A percentile compares a stretch with the other conserved stretches of the same genome.
phyloP scores from a whole-genome alignment of 345 rosid genomes.

The Dipteronia sinensis region DNA sequence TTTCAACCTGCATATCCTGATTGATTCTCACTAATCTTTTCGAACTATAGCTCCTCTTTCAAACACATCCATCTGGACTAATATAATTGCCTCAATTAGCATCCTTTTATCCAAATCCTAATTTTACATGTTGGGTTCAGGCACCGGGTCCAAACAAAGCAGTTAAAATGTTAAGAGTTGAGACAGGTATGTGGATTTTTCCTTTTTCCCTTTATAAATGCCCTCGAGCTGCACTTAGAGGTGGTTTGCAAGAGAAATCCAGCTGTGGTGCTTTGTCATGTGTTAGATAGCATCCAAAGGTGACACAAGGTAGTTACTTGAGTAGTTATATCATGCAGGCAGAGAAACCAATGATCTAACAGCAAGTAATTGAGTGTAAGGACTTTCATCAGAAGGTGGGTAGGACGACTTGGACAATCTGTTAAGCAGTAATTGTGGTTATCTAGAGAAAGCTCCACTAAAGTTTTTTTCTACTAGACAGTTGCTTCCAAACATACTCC shows the following conservation, averaged over 20 bases:
- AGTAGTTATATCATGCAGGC: no score
- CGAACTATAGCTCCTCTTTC: neutral
- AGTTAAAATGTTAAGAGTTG: conserved; percentile 2
- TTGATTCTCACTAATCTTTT: neutral
- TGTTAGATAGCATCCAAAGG: neutral
- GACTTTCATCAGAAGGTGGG: no score
- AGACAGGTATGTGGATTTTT: neutral
- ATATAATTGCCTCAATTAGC: neutral
- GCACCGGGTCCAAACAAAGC: neutral
- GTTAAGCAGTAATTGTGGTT: no score
- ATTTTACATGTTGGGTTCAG: neutral
- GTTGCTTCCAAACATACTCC: no score
- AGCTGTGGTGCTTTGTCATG: neutral
- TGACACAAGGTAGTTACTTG: no score
- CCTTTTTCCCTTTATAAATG: neutral
- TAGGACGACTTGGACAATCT: no score
- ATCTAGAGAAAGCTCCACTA: no score
- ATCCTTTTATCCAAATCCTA: neutral
- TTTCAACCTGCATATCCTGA: neutral
- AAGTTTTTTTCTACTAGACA: no score
- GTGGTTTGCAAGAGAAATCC: neutral
- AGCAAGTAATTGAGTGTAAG: no score
- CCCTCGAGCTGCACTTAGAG: neutral
- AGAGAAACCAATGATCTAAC: no score
- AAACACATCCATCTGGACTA: neutral